Evolutionary conservation across 1,139 yeast genomes (phyloP).

Genomic region (Dujonia santamariae): DNA sequence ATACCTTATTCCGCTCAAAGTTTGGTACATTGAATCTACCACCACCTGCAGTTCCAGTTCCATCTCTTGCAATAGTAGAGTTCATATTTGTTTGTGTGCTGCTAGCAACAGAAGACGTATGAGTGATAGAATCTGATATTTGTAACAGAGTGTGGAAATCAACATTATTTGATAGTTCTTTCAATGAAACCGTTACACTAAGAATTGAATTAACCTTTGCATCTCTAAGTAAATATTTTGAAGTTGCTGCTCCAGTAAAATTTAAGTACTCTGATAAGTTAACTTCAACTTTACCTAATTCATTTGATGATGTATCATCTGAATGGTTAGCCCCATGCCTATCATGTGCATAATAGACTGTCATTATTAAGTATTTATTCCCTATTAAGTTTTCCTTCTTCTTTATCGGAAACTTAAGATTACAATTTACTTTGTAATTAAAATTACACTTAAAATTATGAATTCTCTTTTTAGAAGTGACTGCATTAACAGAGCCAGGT

Average conservation of each 20-base stretch:
- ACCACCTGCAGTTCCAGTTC: slow-evolving; percentile 1
- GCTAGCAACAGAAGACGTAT: slow-evolving; percentile 8
- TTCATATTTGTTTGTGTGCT: slow-evolving; percentile 5
- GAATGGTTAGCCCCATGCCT: slow-evolving; percentile 1
- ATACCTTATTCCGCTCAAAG: slow-evolving; percentile 35
- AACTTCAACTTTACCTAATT: slow-evolving; percentile 64
- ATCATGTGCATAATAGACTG: slow-evolving; percentile 38
- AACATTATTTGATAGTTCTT: slow-evolving; percentile 40
- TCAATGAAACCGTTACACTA: slow-evolving; percentile 39
- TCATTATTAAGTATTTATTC: slow-evolving; percentile 34
- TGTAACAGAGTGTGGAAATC: slow-evolving; percentile 44
- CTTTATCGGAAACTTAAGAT: slow-evolving; percentile 36
- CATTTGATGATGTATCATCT: slow-evolving; percentile 11
- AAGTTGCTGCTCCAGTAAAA: slow-evolving; percentile 48
- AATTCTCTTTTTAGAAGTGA: slow-evolving; percentile 33
- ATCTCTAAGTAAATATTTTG: slow-evolving; percentile 67
- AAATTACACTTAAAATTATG: slow-evolving; percentile 44
- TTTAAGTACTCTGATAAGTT: slow-evolving; percentile 73
- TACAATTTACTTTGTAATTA: slow-evolving; percentile 37
- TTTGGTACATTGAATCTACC: slow-evolving; percentile 30
- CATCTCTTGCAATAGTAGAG: slow-evolving; percentile 1
- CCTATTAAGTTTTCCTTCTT: slow-evolving; percentile 36
- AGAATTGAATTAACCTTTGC: slow-evolving; percentile 82
- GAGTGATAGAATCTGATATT: slow-evolving; percentile 22
- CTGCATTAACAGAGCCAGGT: slow-evolving; percentile 29